Percentiles rank a stretch among this genome's conserved stretches.
Conservation (phyloP, 192 early-diverging fungal genomes). For the Helicostylum pulchrum region DNA sequence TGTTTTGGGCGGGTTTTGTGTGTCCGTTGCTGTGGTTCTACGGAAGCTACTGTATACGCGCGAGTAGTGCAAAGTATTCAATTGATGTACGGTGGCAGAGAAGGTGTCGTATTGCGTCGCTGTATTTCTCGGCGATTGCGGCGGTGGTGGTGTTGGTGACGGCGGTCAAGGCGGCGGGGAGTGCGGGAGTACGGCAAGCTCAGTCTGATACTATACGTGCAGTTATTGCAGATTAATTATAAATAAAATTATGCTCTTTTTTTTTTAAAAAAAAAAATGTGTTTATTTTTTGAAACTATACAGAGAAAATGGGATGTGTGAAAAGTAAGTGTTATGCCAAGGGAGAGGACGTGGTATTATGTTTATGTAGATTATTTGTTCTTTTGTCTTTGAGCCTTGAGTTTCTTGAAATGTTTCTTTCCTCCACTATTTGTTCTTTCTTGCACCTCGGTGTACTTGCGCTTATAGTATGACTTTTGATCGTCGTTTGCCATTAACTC, state of each 20-base stretch:
- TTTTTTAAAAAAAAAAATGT: background rate
- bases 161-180: background rate
- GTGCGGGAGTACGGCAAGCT: background rate
- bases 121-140: background rate
- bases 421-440: constrained; percentile 48
- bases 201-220: constrained; percentile 5
- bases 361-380: background rate
- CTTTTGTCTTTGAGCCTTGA: constrained; percentile 24
- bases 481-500: constrained; percentile 81
- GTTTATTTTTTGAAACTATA: too few species aligned
- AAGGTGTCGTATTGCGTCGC: background rate
- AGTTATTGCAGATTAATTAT: background rate
- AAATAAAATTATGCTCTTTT: background rate
- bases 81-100: background rate
- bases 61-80: background rate
- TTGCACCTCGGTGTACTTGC: constrained; percentile 82
- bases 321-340: too few species aligned
- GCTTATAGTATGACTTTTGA: constrained; percentile 79
- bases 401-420: constrained; percentile 51
- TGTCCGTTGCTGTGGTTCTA: constrained; percentile 1
- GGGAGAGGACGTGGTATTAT: background rate
- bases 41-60: background rate
- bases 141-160: background rate
- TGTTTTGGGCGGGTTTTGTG: constrained; percentile 10
- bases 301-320: too few species aligned